These are phyloP conservation scores for Ustilago sp. DNA, from an alignment of 1,284 basidiomycete species.

Conservation along the genomic window DNA sequence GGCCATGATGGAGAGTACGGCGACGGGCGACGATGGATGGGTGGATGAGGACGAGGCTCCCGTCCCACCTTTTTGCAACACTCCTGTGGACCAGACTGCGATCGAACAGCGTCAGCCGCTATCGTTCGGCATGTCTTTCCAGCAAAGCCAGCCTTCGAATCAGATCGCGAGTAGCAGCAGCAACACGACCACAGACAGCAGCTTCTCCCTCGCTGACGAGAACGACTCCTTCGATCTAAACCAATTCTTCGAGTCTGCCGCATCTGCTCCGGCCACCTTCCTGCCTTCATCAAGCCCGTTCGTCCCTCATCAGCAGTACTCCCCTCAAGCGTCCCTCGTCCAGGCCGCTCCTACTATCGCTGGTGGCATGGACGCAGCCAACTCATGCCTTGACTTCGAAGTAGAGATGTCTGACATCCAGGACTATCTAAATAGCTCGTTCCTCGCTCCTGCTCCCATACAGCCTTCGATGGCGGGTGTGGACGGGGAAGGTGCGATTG, in stretches of 20 bases:
- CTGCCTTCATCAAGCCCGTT: not conserved
- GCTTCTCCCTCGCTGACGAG: not conserved
- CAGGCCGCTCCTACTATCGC: not conserved
- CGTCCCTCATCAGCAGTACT: conserved; percentile 6
- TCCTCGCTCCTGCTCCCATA: not conserved
- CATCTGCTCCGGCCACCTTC: not conserved
- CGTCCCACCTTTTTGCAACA: not conserved
- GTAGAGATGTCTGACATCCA: conserved; percentile 30
- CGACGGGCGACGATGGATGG: conserved; percentile 49
- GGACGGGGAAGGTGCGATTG: not conserved
- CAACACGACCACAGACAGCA: not conserved
- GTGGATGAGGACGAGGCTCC: conserved; percentile 26
- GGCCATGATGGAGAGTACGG: not conserved
- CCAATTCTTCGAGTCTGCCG: conserved; percentile 12
- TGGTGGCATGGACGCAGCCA: not conserved
- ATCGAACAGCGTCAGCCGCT: not conserved
- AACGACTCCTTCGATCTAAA: conserved; percentile 9
- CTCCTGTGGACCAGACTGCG: not conserved
- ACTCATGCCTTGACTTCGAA: conserved; percentile 13
- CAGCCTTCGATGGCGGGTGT: not conserved
- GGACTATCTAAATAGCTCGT: conserved; percentile 10
- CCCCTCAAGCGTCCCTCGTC: not conserved
- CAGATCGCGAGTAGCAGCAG: not conserved
- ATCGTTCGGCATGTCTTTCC: not conserved
- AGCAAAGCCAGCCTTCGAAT: not conserved